Conservation (phyloP, 2,329 filamentous ascomycete genomes). For the Exophiala phaeomuriformis region DNA sequence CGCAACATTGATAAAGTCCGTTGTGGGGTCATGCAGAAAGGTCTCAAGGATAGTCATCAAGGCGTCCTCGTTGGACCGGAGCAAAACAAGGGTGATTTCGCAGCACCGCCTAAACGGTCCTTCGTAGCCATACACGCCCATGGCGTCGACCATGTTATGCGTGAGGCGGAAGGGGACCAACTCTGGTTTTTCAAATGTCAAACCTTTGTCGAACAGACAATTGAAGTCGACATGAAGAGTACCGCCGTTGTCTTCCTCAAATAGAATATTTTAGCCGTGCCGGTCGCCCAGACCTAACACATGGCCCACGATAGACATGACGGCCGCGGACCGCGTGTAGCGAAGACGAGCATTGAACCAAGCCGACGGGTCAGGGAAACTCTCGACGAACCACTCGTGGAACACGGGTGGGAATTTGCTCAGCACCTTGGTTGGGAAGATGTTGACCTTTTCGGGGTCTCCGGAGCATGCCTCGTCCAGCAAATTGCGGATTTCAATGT, state of each 20-base stretch:
- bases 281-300: slow-evolving; percentile 88
- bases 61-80: slow-evolving; percentile 89
- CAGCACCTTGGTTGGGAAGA: slow-evolving; percentile 42
- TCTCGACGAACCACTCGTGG: slow-evolving; percentile 90
- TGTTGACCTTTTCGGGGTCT: slow-evolving; percentile 39
- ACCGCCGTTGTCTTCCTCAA: slow-evolving; percentile 88
- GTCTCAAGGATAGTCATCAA: slow-evolving; percentile 96
- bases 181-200: slow-evolving; percentile 92
- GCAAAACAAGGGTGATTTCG: slow-evolving; percentile 75
- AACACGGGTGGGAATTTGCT: slow-evolving; percentile 70
- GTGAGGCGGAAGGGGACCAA: slow-evolving; percentile 92
- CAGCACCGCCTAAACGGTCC: slow-evolving; percentile 86
- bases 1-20: slow-evolving; percentile 78
- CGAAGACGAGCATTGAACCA: slow-evolving; percentile 86
- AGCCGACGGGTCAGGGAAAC: slow-evolving; percentile 82
- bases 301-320: slow-evolving; percentile 99
- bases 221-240: slow-evolving; percentile 99
- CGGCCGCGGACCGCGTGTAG: slow-evolving; percentile 88
- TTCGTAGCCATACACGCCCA: slow-evolving; percentile 87
- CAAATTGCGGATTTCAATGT: slow-evolving; percentile 54
- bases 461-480: slow-evolving; percentile 59
- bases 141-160: slow-evolving; percentile 97
- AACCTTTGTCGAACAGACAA: slow-evolving; percentile 95
- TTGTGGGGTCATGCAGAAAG: slow-evolving; percentile 92
- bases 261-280: slow-evolving; percentile 92